A percentile compares a stretch with the other conserved stretches of the same genome.
These are phyloP conservation scores for Vaccinium darrowii DNA, from an alignment of 148 eudicot genomes.

Conservation along the genomic window DNA sequence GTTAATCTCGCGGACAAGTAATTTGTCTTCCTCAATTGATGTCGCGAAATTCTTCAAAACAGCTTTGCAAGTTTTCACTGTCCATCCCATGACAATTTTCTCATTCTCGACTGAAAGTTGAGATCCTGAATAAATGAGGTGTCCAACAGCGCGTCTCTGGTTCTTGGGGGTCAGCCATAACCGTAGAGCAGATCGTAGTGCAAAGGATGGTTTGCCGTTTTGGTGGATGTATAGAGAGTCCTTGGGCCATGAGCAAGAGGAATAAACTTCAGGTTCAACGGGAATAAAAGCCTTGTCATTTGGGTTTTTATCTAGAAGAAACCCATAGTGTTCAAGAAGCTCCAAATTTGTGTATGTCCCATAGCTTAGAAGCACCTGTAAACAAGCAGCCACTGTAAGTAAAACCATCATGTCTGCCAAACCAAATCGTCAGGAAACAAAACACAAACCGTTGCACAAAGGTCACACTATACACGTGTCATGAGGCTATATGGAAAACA, in stretches of 20 bases:
- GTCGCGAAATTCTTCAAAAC: conserved; percentile 48
- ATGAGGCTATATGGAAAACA: background rate
- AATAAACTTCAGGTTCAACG: conserved; percentile 51
- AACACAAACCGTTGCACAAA: background rate
- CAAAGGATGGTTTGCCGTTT: conserved; percentile 74
- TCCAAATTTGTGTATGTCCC: conserved; percentile 96
- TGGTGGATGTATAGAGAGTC: conserved; percentile 70
- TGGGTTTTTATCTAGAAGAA: conserved; percentile 63
- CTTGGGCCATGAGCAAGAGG: conserved; percentile 65
- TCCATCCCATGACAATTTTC: conserved; percentile 55
- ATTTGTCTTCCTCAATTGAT: conserved; percentile 59
- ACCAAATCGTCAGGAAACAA: background rate
- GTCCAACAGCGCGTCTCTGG: conserved; percentile 55
- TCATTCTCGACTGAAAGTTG: conserved; percentile 66
- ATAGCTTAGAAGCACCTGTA: conserved; percentile 89
- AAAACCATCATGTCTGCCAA: background rate
- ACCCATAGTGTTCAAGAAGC: conserved; percentile 98
- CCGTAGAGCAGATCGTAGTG: conserved; percentile 66
- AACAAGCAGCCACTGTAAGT: background rate
- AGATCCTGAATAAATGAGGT: conserved; percentile 61
- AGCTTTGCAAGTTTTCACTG: conserved; percentile 41
- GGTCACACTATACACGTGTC: background rate
- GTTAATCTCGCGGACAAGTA: conserved; percentile 39
- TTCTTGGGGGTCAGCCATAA: conserved; percentile 71
- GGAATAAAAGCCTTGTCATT: conserved; percentile 80